Conservation (phyloP, 2,329 filamentous ascomycete genomes). For the Keithomyces neogunnii region DNA sequence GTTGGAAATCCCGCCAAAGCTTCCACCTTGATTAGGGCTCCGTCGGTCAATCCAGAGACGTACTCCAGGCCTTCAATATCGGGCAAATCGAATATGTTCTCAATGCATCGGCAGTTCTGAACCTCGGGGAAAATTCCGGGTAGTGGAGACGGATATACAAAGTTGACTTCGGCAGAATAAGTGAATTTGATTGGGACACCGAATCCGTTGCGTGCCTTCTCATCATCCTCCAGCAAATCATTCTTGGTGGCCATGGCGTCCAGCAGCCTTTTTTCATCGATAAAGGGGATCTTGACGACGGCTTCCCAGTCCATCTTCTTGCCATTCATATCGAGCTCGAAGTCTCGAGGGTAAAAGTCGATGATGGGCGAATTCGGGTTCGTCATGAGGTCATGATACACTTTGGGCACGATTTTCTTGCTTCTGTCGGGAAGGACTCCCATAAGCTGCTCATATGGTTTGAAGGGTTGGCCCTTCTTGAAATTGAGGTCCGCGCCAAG, state of each 20-base stretch:
- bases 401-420: constrained; percentile 84
- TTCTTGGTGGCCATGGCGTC: constrained; percentile 82
- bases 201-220: constrained; percentile 80
- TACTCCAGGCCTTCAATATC: constrained; percentile 84
- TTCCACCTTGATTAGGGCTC: constrained; percentile 69
- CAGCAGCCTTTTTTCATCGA: constrained; percentile 81
- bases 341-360: constrained; percentile 96
- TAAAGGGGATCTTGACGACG: constrained; percentile 98
- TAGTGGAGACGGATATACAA: constrained; percentile 78
- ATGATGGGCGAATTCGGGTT: constrained; percentile 84
- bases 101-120: constrained; percentile 76
- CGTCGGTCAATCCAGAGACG: constrained; percentile 73
- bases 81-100: constrained; percentile 94
- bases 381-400: constrained; percentile 92
- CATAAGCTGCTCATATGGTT: constrained; percentile 94
- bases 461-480: constrained; percentile 88
- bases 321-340: constrained; percentile 97
- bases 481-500: constrained; percentile 84
- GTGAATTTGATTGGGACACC: constrained; percentile 91
- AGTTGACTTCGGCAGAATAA: constrained; percentile 69
- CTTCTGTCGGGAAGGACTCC: constrained; percentile 94
- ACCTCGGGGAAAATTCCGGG: constrained; percentile 87
- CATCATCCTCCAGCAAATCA: constrained; percentile 63
- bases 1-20: constrained; percentile 94
- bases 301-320: constrained; percentile 99